Base-by-base conservation (phyloP, 345 rosid genomes). In the Brassica incana region DNA sequence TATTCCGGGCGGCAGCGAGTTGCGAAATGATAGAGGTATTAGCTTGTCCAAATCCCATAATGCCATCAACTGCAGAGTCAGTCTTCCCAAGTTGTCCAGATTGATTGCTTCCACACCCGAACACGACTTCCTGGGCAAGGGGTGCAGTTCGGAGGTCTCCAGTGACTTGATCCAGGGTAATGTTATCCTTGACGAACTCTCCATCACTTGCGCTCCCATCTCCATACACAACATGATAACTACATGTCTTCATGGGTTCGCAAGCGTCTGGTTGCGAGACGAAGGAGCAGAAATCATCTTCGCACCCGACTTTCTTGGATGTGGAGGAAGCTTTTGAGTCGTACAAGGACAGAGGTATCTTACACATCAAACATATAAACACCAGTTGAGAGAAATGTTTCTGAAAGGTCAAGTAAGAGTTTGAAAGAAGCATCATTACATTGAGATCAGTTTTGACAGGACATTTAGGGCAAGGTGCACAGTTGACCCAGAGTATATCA, bases 401-500 rank as follows among this genome's bases (percentile, higher is more conserved):
- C 63, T 5, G 16, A 50, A 50, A 50, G 56, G 2, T n/a, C 15
- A 50, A 50, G 7, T 15, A 52, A 5, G 18, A 5, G 59, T 8
- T 16, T 18, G 10, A 56, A 56, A 15, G 62, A 18, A 16, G 10
- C 25, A 81, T 33, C 7, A 33, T 75, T 80, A 95, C 99, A 68
- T 94, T 98, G 6, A 95, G 90, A 48, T 91, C 89, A 35, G 94
- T 93, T 84, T 90, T 88, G 20, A 74, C 79, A 12, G 96, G 99
- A 79, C 99, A 95, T 69, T 80, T 91, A 36, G 74, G 71, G 67
- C 99, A 95, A 4, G 85, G 92, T 18, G 75, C 85, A 58, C 98
- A 93, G 81, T 93, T 95, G 64, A 95, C 90, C 99, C 99, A 95
- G 5, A 95, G 88, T 83, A 89, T 84, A 83, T 95, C 99, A 82